These are phyloP conservation scores for Cymodocea nodosa DNA, from an alignment of 116 monocot genomes.

Conservation along the genomic window DNA sequence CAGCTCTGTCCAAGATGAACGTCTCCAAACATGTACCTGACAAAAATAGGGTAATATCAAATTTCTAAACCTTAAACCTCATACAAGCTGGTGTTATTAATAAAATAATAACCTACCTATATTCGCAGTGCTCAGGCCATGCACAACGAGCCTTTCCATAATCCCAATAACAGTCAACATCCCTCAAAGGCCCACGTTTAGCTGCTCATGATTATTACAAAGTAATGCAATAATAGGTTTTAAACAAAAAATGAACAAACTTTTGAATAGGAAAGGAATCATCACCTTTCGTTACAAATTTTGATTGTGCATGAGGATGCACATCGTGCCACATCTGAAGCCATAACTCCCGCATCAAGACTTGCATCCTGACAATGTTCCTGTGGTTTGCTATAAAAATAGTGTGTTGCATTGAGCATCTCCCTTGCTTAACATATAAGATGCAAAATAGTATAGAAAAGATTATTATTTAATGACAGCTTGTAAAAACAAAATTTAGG, in stretches of 20 bases:
- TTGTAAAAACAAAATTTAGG: too few species aligned
- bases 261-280: neutral
- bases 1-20: conserved; percentile 97
- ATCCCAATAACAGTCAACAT: conserved; percentile 96
- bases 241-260: neutral
- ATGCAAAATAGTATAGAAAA: too few species aligned
- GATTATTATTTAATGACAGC: too few species aligned
- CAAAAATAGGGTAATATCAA: neutral
- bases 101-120: conserved; percentile 40
- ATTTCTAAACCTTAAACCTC: too few species aligned
- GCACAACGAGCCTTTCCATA: conserved; percentile 98
- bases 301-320: conserved; percentile 67
- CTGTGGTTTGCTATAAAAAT: conserved; percentile 62
- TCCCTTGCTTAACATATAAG: too few species aligned
- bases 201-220: conserved; percentile 30
- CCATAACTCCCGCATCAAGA: conserved; percentile 97
- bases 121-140: conserved; percentile 97
- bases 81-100: too few species aligned
- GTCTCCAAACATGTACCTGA: conserved; percentile 95
- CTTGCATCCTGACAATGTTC: conserved; percentile 80
- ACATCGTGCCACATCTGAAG: conserved; percentile 99
- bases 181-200: conserved; percentile 72
- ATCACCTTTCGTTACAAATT: conserved; percentile 92
- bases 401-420: too few species aligned
- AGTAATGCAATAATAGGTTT: neutral